A percentile compares a stretch with the other conserved stretches of the same genome.
Evolutionary conservation across 345 rosid species (phyloP).

Genomic region (Litchi chinensis): DNA sequence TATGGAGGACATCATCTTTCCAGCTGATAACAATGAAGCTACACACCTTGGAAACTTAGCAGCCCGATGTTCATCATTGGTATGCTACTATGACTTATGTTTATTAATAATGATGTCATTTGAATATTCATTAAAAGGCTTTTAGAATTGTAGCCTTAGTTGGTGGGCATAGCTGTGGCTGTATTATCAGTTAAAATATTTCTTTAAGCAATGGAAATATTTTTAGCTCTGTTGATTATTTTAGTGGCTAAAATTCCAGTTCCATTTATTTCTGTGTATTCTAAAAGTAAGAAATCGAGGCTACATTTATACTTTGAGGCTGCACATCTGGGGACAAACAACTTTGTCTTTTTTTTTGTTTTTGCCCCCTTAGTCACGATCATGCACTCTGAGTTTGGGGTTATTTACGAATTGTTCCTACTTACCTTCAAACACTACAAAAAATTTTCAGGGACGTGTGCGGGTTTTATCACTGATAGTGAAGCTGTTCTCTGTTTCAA

Average conservation of each 20-base stretch:
- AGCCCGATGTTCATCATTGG: conserved; percentile 68
- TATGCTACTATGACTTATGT: conserved; percentile 27
- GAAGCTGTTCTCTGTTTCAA: conserved; percentile 84
- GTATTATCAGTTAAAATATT: not conserved
- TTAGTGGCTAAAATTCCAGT: not conserved
- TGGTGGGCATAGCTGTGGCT: not conserved
- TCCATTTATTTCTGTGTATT: not conserved
- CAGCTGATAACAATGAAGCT: conserved; percentile 46
- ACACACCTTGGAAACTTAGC: conserved; percentile 75
- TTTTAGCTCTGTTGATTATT: not conserved
- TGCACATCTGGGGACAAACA: not conserved
- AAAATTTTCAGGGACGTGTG: conserved; percentile 68
- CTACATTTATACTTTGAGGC: not conserved
- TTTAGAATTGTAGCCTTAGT: not conserved
- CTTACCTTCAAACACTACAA: conserved; percentile 20
- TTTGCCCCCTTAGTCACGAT: not conserved
- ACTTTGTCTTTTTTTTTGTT: not conserved
- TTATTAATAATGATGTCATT: not conserved
- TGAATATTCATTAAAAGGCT: not conserved
- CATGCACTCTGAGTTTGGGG: not conserved
- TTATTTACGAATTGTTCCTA: not conserved
- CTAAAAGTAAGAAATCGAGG: not conserved
- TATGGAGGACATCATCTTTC: conserved; percentile 66
- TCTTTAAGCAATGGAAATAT: not conserved
- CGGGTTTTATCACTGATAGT: conserved; percentile 81